phyloP scores from a whole-genome alignment of 148 eudicot species.

The Cornus suecica region DNA sequence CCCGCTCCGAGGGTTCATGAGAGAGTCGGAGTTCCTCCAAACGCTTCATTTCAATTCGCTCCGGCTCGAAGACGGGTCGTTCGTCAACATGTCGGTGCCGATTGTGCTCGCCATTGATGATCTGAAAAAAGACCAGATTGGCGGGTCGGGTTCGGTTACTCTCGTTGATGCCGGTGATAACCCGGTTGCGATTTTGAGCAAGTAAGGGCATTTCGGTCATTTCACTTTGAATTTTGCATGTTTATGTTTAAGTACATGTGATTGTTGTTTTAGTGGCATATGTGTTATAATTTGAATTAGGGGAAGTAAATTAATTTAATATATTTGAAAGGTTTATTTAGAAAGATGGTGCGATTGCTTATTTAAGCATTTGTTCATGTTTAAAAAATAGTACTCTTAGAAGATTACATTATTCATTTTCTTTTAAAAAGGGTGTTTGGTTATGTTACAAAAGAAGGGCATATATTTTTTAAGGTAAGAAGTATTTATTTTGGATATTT shows the following conservation, averaged over 20 bases:
- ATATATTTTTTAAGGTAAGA: too few species aligned
- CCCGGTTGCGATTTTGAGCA: slow-evolving; percentile 61
- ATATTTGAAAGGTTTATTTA: not conserved
- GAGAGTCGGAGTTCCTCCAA: slow-evolving; percentile 97
- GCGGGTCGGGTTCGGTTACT: slow-evolving; percentile 44
- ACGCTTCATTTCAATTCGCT: slow-evolving; percentile 98
- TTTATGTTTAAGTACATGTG: not conserved
- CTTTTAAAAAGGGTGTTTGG: too few species aligned
- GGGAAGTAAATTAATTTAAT: not conserved
- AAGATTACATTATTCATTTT: too few species aligned
- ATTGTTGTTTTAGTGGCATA: not conserved
- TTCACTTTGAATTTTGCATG: not conserved
- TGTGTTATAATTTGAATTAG: not conserved
- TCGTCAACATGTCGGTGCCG: slow-evolving; percentile 94
- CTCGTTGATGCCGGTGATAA: slow-evolving; percentile 48
- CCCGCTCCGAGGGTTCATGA: slow-evolving; percentile 88
- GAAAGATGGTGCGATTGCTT: not conserved
- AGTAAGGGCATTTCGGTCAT: slow-evolving; percentile 40
- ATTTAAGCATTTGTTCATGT: too few species aligned
- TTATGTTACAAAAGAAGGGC: too few species aligned
- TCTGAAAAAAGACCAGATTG: slow-evolving; percentile 44
- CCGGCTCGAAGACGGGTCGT: slow-evolving; percentile 57
- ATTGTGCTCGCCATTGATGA: slow-evolving; percentile 83
- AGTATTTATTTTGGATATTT: too few species aligned
- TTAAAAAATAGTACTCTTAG: too few species aligned